A percentile compares a stretch with the other conserved stretches of the same genome.
phyloP scores from a whole-genome alignment of 352 stramenopile genomes.

The Achlya hypogyna region DNA sequence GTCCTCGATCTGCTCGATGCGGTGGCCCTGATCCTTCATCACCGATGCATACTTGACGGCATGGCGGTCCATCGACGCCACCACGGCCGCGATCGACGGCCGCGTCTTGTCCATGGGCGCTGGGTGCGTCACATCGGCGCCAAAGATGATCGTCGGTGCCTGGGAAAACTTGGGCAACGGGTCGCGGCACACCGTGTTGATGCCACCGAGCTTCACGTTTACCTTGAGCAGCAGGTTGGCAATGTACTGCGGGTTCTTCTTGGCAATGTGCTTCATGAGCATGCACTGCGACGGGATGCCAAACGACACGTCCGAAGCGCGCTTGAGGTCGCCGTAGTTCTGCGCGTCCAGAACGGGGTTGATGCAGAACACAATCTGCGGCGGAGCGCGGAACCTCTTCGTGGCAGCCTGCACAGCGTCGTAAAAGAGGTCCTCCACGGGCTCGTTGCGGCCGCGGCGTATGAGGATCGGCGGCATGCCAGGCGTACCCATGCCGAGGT shows the following conservation, averaged over 20 bases:
- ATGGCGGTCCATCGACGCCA: constrained; percentile 66
- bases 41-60: constrained; percentile 57
- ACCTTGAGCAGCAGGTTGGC: constrained; percentile 73
- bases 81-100: constrained; percentile 71
- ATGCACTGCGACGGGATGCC: constrained; percentile 75
- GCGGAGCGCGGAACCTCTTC: constrained; percentile 23
- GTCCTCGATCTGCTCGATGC: constrained; percentile 67
- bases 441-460: constrained; percentile 28
- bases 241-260: constrained; percentile 54
- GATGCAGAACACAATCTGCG: constrained; percentile 56
- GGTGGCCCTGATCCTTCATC: constrained; percentile 62
- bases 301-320: constrained; percentile 57
- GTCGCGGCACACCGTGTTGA: constrained; percentile 44
- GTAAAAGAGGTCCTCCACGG: constrained; percentile 33
- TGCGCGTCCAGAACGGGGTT: constrained; percentile 34
- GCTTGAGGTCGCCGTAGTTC: constrained; percentile 61
- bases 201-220: constrained; percentile 65
- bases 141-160: constrained; percentile 66
- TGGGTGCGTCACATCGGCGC: constrained; percentile 76
- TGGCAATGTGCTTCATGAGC: constrained; percentile 49
- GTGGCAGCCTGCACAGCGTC: constrained; percentile 30
- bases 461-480: constrained; percentile 35
- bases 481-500: constrained; percentile 45
- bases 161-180: constrained; percentile 36
- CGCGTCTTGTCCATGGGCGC: constrained; percentile 58